Base-by-base conservation (phyloP, 129 eudicot species). In the Centella asiatica region DNA sequence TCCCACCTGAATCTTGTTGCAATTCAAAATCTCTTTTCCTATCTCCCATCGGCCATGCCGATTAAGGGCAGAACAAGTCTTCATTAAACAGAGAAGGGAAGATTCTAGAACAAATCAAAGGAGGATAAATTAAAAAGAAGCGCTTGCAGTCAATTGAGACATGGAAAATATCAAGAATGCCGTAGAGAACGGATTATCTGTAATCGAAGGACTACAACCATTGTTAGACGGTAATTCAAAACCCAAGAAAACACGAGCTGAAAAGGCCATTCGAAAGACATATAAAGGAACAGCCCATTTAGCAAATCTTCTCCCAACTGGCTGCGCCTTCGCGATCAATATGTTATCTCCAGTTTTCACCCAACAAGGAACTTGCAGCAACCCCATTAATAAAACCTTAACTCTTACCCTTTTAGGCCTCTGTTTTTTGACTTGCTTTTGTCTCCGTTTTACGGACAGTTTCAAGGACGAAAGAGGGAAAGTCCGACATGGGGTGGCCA, bases 271-370 rank as follows among this genome's bases (percentile, higher is more conserved):
- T 0, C 65, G 82, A 17, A 77, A 79, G 22, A 72, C 87, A 4
- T 81, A 79, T 68, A 84, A 79, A 53, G 72, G 78, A 46, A 78
- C 96, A 1, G 79, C 94, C 25, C 84, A 61, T 48, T 58, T 88
- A 24, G 36, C 96, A 27, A 88, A 84, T 50, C 96, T 84, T 72
- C 96, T 88, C 49, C 96, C 96, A 0, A 84, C 96, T 1, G 96
- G 96, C 28, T 69, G 89, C 2, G 89, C 85, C 71, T 83, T 88
- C 34, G 56, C 83, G 0, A 84, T 81, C 80, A 85, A 84, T 32
- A 47, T 78, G 17, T 55, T 88, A 2, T 58, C 80, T 6, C 94
- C 94, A 0, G 45, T 77, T 19, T 62, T 88, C 54, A 84, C 96
- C 4, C 76, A 84, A 55, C 68, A 77, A 52, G 96, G 96, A 50